A percentile compares a stretch with the other conserved stretches of the same genome.
Evolutionary conservation across 2,329 filamentous ascomycete species (phyloP).

Genomic region (Verticillium klebahnii): DNA sequence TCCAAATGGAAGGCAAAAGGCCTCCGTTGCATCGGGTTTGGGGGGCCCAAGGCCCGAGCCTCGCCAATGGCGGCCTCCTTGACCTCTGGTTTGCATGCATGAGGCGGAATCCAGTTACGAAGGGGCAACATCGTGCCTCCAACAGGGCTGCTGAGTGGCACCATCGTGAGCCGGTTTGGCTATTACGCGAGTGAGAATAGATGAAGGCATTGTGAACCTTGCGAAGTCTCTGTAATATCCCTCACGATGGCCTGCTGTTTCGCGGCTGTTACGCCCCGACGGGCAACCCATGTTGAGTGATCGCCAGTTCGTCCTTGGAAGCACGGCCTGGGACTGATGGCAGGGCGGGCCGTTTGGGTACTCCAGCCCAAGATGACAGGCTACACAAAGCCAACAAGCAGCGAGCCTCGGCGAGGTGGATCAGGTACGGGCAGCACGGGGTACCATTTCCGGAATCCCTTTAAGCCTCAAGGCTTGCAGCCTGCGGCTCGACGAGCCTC

Average conservation of each 20-base stretch:
- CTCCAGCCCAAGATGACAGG: neutral
- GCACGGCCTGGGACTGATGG: neutral
- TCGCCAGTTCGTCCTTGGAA: neutral
- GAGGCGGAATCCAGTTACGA: neutral
- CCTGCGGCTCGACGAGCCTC: neutral
- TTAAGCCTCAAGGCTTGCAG: neutral
- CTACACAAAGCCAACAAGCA: neutral
- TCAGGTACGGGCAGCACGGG: neutral
- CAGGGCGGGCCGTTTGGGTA: neutral
- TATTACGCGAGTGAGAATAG: neutral
- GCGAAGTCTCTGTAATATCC: neutral
- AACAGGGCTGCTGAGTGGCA: neutral
- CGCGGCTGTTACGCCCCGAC: neutral
- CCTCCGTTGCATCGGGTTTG: neutral
- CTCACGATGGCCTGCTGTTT: neutral
- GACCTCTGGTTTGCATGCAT: neutral
- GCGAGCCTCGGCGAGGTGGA: neutral
- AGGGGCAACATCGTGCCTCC: neutral
- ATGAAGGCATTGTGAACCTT: neutral
- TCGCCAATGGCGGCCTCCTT: neutral
- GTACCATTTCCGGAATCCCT: neutral
- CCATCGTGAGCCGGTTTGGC: neutral
- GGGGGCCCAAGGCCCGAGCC: neutral
- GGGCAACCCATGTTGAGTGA: neutral
- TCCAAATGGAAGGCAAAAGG: neutral